These are phyloP conservation scores for Sutorius eximius DNA, from an alignment of 1,284 basidiomycete genomes.

Conservation along the genomic window DNA sequence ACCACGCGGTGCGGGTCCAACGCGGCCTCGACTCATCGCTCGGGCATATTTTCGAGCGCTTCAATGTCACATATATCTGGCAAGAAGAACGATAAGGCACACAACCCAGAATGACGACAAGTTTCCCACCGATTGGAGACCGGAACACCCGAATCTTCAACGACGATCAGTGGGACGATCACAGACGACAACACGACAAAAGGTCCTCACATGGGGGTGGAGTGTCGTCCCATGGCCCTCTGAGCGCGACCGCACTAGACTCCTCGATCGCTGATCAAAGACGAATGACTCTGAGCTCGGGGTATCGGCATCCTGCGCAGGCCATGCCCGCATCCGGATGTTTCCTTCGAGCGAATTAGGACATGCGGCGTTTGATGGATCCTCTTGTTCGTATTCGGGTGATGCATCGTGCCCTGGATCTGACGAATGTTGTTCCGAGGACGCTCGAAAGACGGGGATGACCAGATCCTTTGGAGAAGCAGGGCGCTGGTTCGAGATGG, in stretches of 20 bases:
- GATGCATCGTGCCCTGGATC: slow-evolving; percentile 31
- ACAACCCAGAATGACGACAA: background rate
- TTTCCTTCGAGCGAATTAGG: slow-evolving; percentile 28
- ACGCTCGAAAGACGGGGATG: slow-evolving; percentile 8
- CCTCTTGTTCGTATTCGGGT: slow-evolving; percentile 33
- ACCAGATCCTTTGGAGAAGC: slow-evolving; percentile 28
- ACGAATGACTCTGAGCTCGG: slow-evolving; percentile 27
- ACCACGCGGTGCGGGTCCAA: background rate
- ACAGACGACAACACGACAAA: background rate
- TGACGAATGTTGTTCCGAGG: slow-evolving; percentile 21
- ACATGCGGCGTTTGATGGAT: slow-evolving; percentile 14
- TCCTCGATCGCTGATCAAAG: slow-evolving; percentile 31
- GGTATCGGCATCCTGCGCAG: slow-evolving; percentile 13
- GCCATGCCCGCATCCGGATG: slow-evolving; percentile 27
- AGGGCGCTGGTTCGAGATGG: slow-evolving; percentile 3
- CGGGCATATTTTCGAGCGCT: slow-evolving; percentile 19
- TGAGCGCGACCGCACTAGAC: slow-evolving; percentile 32
- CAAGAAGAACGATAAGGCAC: slow-evolving; percentile 4
- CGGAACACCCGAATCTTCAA: slow-evolving; percentile 31
- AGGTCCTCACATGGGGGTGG: slow-evolving; percentile 33
- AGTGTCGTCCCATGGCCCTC: slow-evolving; percentile 28
- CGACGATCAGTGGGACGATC: slow-evolving; percentile 14
- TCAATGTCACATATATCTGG: slow-evolving; percentile 32
- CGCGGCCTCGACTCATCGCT: slow-evolving; percentile 17
- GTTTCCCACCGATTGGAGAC: slow-evolving; percentile 31